Evolutionary conservation across 176 grass and related monocot species (phyloP).

Genomic region (Thalia dealbata): DNA sequence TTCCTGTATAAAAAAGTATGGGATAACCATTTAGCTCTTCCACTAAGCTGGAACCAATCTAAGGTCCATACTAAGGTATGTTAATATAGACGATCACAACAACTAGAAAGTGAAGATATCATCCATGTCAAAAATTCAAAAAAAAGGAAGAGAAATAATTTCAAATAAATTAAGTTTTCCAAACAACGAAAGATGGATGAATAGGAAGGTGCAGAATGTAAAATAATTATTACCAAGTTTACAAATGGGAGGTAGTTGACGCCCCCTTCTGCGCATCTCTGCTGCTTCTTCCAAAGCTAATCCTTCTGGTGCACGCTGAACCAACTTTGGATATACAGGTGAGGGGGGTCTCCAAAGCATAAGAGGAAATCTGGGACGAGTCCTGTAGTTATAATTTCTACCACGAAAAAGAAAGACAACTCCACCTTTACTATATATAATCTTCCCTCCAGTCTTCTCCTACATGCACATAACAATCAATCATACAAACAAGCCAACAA

Average conservation of each 20-base stretch:
- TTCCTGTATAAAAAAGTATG: constrained; percentile 31
- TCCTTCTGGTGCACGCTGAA: constrained; percentile 60
- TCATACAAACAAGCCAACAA: not conserved
- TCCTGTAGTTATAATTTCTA: constrained; percentile 77
- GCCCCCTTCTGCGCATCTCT: constrained; percentile 46
- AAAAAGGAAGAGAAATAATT: not conserved
- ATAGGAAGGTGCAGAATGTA: not conserved
- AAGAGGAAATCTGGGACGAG: constrained; percentile 64
- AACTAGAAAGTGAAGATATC: constrained; percentile 2
- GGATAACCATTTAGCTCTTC: constrained; percentile 3
- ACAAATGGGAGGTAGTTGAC: constrained; percentile 48
- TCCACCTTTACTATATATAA: constrained; percentile 69
- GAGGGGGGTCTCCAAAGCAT: constrained; percentile 84
- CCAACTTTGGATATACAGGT: constrained; percentile 73
- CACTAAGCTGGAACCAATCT: not conserved
- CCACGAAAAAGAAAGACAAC: constrained; percentile 86
- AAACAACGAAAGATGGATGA: not conserved
- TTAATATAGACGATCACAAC: not conserved
- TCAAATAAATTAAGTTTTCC: not conserved
- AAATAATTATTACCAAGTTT: constrained; percentile 55
- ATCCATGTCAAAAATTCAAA: not conserved
- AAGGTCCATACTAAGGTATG: not conserved
- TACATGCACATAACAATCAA: constrained; percentile 23
- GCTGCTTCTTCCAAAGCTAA: constrained; percentile 61
- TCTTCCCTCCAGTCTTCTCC: constrained; percentile 84